Conservation (phyloP, 176 grass and related monocot species). For the Oryza glaberrima region DNA sequence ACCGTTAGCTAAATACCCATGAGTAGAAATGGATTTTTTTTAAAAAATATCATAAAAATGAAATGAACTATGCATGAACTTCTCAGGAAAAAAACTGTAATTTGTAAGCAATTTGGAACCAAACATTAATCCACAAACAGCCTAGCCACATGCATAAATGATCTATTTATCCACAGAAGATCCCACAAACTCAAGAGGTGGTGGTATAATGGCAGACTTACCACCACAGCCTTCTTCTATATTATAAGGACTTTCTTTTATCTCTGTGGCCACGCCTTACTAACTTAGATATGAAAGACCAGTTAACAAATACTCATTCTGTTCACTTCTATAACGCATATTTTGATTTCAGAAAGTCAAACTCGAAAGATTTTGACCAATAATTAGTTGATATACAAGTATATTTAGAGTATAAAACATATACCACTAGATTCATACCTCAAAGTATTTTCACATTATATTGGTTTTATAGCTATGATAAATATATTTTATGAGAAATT, state of each 20-base stretch:
- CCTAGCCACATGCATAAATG: not conserved
- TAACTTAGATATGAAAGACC: not conserved
- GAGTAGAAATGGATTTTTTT: not conserved
- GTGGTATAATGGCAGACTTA: not conserved
- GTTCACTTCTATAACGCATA: no score
- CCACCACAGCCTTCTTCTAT: not conserved
- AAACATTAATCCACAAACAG: not conserved
- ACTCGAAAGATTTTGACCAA: no score
- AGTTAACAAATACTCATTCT: constrained; percentile 9
- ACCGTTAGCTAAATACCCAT: not conserved
- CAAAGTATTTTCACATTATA: no score
- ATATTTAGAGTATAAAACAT: no score
- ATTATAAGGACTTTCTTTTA: not conserved
- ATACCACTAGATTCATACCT: no score
- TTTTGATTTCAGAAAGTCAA: no score
- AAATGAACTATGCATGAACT: not conserved
- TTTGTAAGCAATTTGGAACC: not conserved
- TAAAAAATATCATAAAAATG: not conserved
- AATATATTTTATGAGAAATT: no score
- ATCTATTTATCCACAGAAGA: not conserved
- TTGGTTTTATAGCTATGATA: no score
- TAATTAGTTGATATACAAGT: no score
- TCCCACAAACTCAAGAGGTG: not conserved
- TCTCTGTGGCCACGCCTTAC: not conserved
- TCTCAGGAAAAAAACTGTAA: not conserved